phyloP scores from a whole-genome alignment of 345 rosid species.

The Euphorbia peplus region DNA sequence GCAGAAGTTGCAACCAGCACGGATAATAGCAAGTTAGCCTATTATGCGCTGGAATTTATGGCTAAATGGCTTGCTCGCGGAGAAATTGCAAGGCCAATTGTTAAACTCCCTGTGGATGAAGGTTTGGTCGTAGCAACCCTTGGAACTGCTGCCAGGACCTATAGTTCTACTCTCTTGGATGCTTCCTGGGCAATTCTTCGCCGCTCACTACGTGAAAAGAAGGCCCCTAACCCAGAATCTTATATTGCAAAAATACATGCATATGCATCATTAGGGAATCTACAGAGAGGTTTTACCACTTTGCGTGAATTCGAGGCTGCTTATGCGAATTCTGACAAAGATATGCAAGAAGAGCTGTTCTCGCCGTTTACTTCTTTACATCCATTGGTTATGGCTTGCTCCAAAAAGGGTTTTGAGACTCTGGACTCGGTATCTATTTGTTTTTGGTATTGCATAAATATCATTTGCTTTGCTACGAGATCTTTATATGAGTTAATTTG shows the following conservation, averaged over 20 bases:
- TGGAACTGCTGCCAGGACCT: slow-evolving; percentile 83
- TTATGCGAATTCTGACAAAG: slow-evolving; percentile 38
- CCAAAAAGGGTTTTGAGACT: slow-evolving; percentile 80
- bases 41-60: slow-evolving; percentile 78
- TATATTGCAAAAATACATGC: slow-evolving; percentile 79
- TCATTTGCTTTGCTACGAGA: not conserved
- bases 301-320: slow-evolving; percentile 70
- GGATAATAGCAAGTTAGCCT: slow-evolving; percentile 77
- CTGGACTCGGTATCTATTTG: slow-evolving; percentile 63
- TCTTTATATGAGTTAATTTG: not conserved
- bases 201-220: slow-evolving; percentile 63
- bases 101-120: slow-evolving; percentile 71
- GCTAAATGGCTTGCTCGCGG: slow-evolving; percentile 78
- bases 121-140: slow-evolving; percentile 73
- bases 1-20: slow-evolving; percentile 68
- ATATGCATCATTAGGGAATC: slow-evolving; percentile 68
- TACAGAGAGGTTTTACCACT: slow-evolving; percentile 64
- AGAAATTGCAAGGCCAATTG: slow-evolving; percentile 59
- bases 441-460: not conserved
- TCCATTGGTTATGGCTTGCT: slow-evolving; percentile 82
- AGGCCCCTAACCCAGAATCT: slow-evolving; percentile 63
- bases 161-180: slow-evolving; percentile 60
- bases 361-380: slow-evolving; percentile 80
- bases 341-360: slow-evolving; percentile 57
- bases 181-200: slow-evolving; percentile 75